Percentiles rank a stretch among this genome's conserved stretches.
Conservation (phyloP, 257 asterid species). For the Coffea eugenioides region DNA sequence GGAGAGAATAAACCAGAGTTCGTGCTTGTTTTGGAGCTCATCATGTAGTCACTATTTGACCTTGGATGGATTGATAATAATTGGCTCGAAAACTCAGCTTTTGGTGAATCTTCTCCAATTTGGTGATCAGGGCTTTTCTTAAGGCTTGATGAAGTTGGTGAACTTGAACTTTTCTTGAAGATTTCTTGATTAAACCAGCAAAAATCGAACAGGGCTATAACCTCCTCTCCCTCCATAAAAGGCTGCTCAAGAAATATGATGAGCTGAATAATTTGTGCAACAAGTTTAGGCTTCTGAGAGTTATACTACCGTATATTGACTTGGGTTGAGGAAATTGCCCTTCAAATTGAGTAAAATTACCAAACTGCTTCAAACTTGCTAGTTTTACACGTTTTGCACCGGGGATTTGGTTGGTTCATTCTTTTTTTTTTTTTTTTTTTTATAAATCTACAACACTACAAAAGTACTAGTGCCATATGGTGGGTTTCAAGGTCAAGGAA, state of each 20-base stretch:
- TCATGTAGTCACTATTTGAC: constrained; percentile 34
- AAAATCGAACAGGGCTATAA: constrained; percentile 39
- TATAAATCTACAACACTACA: not conserved
- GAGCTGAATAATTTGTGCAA: not conserved
- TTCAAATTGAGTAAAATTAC: constrained; percentile 4
- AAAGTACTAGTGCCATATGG: not conserved
- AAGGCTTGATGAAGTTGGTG: constrained; percentile 6
- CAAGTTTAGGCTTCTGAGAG: not conserved
- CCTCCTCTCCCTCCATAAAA: constrained; percentile 42
- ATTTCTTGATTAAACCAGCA: constrained; percentile 41
- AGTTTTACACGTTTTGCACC: constrained; percentile 22
- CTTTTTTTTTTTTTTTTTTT: not conserved
- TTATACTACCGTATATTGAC: not conserved
- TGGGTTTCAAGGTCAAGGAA: constrained; percentile 9
- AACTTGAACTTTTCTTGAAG: constrained; percentile 16
- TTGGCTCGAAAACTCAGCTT: constrained; percentile 16
- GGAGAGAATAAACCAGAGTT: constrained; percentile 29
- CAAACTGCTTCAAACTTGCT: constrained; percentile 24
- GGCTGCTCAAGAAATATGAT: constrained; percentile 10
- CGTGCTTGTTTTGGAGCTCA: constrained; percentile 20
- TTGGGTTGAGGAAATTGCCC: constrained; percentile 21
- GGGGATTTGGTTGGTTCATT: not conserved
- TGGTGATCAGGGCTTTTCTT: not conserved
- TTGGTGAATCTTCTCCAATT: constrained; percentile 8
- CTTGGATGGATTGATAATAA: constrained; percentile 22